A percentile compares a stretch with the other conserved stretches of the same genome.
These are phyloP conservation scores for Tilletia horrida DNA, from an alignment of 1,284 basidiomycete genomes.

Conservation along the genomic window DNA sequence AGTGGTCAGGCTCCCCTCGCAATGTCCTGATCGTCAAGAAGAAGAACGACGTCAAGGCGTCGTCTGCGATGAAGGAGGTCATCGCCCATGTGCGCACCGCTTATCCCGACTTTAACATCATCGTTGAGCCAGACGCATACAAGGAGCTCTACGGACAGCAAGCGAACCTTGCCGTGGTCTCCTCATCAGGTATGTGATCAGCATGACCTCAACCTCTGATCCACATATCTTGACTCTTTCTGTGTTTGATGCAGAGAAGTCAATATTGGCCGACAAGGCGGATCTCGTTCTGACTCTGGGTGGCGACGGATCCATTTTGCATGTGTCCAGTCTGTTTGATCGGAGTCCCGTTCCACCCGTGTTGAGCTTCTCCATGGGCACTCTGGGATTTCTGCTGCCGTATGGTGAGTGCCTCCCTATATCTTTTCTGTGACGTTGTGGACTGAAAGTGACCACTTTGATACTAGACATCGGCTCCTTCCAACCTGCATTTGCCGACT, in stretches of 20 bases:
- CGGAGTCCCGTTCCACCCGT: slow-evolving; percentile 86
- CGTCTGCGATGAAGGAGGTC: slow-evolving; percentile 56
- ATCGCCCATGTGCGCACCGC: slow-evolving; percentile 49
- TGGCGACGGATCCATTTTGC: slow-evolving; percentile 91
- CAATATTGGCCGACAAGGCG: slow-evolving; percentile 37
- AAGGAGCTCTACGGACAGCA: slow-evolving; percentile 66
- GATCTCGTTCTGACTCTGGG: slow-evolving; percentile 88
- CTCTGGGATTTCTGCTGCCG: slow-evolving; percentile 86
- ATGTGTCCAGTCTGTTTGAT: slow-evolving; percentile 87
- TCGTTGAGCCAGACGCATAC: slow-evolving; percentile 66
- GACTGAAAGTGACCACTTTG: no score
- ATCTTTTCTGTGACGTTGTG: slow-evolving; percentile 8
- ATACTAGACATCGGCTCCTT: slow-evolving; percentile 41
- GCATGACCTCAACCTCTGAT: background rate
- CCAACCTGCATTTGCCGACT: slow-evolving; percentile 36
- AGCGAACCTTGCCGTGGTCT: slow-evolving; percentile 17
- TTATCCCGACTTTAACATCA: slow-evolving; percentile 71
- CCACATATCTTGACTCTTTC: no score
- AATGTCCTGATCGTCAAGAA: slow-evolving; percentile 61
- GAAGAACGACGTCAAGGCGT: slow-evolving; percentile 56
- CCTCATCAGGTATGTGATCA: slow-evolving; percentile 7
- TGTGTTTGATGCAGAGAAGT: slow-evolving; percentile 20
- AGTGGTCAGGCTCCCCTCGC: slow-evolving; percentile 50
- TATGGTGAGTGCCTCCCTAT: slow-evolving; percentile 66
- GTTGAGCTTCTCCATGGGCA: slow-evolving; percentile 92